Evolutionary conservation across 257 asterid species (phyloP), one percentile per base, ranked within the genome.

Genomic region (Nicotiana otophora): DNA sequence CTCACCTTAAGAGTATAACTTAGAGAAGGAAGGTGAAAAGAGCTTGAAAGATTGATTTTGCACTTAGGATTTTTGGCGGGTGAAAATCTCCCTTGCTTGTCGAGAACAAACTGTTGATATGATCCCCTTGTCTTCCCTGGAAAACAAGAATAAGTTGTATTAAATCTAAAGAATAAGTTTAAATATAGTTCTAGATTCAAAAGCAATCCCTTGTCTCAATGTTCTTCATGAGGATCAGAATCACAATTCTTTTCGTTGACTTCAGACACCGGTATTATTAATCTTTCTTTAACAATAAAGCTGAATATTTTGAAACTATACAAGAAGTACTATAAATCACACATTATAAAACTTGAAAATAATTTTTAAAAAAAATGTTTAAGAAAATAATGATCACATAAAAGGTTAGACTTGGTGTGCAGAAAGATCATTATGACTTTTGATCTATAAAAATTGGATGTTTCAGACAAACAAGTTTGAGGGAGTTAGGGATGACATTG

Each of bases 21-120:
- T 84, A 92, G 48, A 94, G 90, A 78, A 92, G 92, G 83, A 94
- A 88, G 62, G 98, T 89, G 81, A 86, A 85, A 46, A 96, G 89
- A 83, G 99, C 99, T 86, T 92, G 97, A 86, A 94, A 89, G 72
- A 96, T 84, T 3, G 94, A 89, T 83, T 92, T 91, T 10, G 92
- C 92, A 85, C 82, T 84, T 28, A 82, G 92, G 79, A 86, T 80
- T 28, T 88, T 89, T 2, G 58, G 84, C 61, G 82, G 42, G 2
- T 26, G 77, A 14, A 90, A 84, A 33, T 78, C 87, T 78, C 83
- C 90, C 85, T 83, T 89, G 79, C 90, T 86, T 81, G 90, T 90
- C 14, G 88, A 88, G 28, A 81, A 78, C 68, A 90, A 83, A 77
- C 88, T 90, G 69, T 90, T 87, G 23, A 87, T 83, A 70, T 85